phyloP scores from a whole-genome alignment of 1,139 yeast genomes.

The Scheffersomyces stambukii region DNA sequence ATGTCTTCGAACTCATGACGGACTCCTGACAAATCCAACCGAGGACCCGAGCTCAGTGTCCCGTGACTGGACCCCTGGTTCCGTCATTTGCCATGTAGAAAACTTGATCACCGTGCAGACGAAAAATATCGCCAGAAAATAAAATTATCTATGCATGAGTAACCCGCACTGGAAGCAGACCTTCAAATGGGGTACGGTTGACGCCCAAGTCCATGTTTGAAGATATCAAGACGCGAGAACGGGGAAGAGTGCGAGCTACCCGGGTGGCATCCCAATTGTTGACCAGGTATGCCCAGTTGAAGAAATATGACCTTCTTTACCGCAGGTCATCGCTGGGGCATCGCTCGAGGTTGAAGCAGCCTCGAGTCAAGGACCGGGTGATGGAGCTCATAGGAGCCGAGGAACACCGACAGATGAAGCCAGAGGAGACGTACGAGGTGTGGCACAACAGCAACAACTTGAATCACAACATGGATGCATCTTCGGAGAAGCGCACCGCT shows the following conservation, averaged over 20 bases:
- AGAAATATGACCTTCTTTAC: conserved; percentile 10
- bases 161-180: no score
- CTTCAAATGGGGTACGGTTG: no score
- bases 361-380: conserved; percentile 12
- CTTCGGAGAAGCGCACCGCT: conserved; percentile 1
- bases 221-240: conserved; percentile 13
- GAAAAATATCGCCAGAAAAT: no score
- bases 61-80: no score
- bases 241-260: conserved; percentile 5
- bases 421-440: conserved; percentile 36
- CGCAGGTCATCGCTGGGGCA: conserved; percentile 4
- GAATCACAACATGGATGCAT: conserved; percentile 6
- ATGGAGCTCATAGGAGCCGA: conserved; percentile 14
- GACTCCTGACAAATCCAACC: no score
- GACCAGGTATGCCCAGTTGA: conserved; percentile 17
- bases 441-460: conserved; percentile 26
- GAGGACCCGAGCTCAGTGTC: no score
- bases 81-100: no score
- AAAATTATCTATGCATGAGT: no score
- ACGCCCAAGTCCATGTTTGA: no score
- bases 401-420: conserved; percentile 14
- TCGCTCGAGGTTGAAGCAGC: conserved; percentile 10
- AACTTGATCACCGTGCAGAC: no score
- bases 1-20: no score
- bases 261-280: conserved; percentile 11